Evolutionary conservation across 225 moss, liverwort and hornwort species (phyloP), one percentile per base, ranked within the genome.

Genomic region (Marchantia polymorpha): DNA sequence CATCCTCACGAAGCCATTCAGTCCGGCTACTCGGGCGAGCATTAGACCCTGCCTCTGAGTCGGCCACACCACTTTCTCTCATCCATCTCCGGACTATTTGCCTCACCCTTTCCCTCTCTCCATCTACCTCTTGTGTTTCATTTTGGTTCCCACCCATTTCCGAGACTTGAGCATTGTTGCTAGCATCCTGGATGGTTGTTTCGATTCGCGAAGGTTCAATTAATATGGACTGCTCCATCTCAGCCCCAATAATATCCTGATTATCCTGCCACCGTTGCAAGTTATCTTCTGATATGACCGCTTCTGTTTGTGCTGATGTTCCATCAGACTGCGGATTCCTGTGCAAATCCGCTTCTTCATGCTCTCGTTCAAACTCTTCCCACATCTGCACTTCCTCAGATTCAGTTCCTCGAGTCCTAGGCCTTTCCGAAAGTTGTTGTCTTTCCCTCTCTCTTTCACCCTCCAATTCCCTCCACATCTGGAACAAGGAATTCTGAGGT

Each of bases 401-500:
- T 30, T 80, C 85, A 30, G 15, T 77, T 30, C 17, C 83, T 47
- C 60, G 78, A 69, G 82, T 48, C 81, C 87, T 81, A 49, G 73
- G 81, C 60, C 84, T 78, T 23, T 86, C 82, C 47, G 82, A 56
- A 31, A 66, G 64, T 69, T 87, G 86, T 73, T 26, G 80, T 15
- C 78, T 67, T 54, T 81, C 81, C 71, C 83, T 85, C 47, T 81
- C 54, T 80, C 77, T 86, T 72, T 92, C 92, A 59, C 81, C 88
- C 84, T 91, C 92, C 50, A 92, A 85, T 72, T 83, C 91, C 73
- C 92, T 85, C 92, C 92, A 92, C 87, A 91, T 82, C 76, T 89
- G 87, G 68, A 92, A 88, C 79, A 93, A 78, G 10, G 91, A 90
- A 27, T 89, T 91, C 59, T 59, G 75, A 25, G 86, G 87, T 67